phyloP scores from a whole-genome alignment of 139 green algal genomes.

The Chlorella sp. region DNA sequence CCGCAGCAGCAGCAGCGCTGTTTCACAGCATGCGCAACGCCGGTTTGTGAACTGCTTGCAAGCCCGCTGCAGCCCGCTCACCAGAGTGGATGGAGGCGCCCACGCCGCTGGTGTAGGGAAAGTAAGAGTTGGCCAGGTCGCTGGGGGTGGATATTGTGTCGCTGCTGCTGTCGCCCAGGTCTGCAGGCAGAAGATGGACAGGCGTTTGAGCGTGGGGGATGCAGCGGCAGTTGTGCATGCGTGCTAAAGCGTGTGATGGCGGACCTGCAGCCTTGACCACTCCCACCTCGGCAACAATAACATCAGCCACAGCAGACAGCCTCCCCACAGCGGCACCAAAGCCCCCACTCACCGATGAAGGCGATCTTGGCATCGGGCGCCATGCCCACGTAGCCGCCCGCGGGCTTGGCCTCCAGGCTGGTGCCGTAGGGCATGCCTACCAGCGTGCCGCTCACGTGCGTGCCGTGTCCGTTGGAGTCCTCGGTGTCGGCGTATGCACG shows the following conservation, averaged over 20 bases:
- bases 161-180: constrained; percentile 40
- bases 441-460: constrained; percentile 85
- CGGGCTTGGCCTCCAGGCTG: constrained; percentile 72
- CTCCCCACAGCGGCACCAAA: no score
- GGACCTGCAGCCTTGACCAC: no score
- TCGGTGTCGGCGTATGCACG: constrained; percentile 64
- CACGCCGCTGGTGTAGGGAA: constrained; percentile 63
- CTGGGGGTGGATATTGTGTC: constrained; percentile 51
- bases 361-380: constrained; percentile 82
- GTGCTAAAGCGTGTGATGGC: no score
- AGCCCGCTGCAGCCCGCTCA: no score
- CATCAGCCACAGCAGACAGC: no score
- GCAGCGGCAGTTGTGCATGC: not conserved
- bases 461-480: constrained; percentile 91
- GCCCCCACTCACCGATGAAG: constrained; percentile 79
- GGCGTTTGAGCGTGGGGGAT: not conserved
- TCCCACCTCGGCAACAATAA: no score
- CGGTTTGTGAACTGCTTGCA: no score
- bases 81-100: constrained; percentile 22
- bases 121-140: constrained; percentile 82
- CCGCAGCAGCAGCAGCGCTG: no score
- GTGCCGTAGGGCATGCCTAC: constrained; percentile 52
- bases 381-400: constrained; percentile 76
- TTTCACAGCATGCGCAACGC: no score
- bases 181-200: not conserved